Base-by-base conservation (phyloP, 139 green algal species). In the Pycnococcus provasolii region DNA sequence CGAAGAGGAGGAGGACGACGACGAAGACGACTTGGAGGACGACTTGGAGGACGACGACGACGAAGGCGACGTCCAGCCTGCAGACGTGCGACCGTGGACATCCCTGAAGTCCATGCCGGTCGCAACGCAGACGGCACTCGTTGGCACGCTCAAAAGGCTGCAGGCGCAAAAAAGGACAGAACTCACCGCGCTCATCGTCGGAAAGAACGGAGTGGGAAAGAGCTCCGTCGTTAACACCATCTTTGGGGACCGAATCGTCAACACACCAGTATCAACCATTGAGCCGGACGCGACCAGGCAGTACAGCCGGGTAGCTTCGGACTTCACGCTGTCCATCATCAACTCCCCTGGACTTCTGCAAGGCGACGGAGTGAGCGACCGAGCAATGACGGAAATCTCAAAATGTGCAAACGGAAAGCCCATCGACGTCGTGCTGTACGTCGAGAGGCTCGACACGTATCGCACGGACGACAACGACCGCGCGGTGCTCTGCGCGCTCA, bases 271-370 rank as follows among this genome's bases (percentile, higher is more conserved):
- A 26, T 62, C 66, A 9, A 65, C 79, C 1, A 85, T 88, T 67
- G 77, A 87, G 74, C 63, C 67, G 42, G 75, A 85, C 51, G 42
- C 43, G 7, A 26, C 62, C 43, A 50, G 59, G 4, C 57, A 73
- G 41, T 62, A 76, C 53, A 75, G 66, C 8, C 77, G 81, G 40
- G 41, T 77, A 65, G 74, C 71, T 11, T 59, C 11, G 3, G 85
- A 75, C 9, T 91, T 92, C 64, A 78, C 72, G 37, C 44, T 92
- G 42, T 80, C 66, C 59, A 4, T 87, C 55, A 86, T 92, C 46
- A 85, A 92, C 78, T 87, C 86, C 3, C 86, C 85, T 42, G 86
- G 83, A 0, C 62, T 91, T 44, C 70, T 89, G 58, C 78, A 89
- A 2, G 74, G 77, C 44, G 86, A 88, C 67, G 45, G 58, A 0